These are phyloP conservation scores for Acacia crassicarpa DNA, from an alignment of 306 rosid genomes.

Conservation along the genomic window DNA sequence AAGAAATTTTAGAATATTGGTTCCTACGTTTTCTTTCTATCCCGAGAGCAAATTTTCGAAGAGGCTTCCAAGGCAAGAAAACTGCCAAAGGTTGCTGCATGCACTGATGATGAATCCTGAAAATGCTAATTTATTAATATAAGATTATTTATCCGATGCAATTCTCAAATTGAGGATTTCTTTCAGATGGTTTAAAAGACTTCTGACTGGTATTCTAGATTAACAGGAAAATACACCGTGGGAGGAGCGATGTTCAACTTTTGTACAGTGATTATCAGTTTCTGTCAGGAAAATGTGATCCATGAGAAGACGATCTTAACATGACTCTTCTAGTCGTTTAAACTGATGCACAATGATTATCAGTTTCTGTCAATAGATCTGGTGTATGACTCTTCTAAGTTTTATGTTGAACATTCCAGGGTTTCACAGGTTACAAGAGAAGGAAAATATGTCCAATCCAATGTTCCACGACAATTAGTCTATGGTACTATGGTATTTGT, in stretches of 20 bases:
- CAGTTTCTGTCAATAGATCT: constrained; percentile 8
- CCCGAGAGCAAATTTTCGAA: not conserved
- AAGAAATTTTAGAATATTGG: not conserved
- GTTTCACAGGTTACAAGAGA: constrained; percentile 88
- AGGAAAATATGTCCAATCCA: constrained; percentile 85
- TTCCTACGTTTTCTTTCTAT: not conserved
- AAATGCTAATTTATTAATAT: not conserved
- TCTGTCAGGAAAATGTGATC: constrained; percentile 6
- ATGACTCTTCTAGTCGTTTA: not conserved
- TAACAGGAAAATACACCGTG: not conserved
- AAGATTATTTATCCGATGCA: not conserved
- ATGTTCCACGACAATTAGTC: constrained; percentile 87
- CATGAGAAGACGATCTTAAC: constrained; percentile 8
- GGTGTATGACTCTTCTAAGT: constrained; percentile 27
- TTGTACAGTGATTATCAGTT: too few relatives aligned
- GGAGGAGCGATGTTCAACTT: not conserved
- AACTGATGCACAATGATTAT: constrained; percentile 8
- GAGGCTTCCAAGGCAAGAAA: constrained; percentile 6
- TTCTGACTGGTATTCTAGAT: not conserved
- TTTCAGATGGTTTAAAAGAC: not conserved
- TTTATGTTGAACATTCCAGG: constrained; percentile 49
- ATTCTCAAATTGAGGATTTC: not conserved
- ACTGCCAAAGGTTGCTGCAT: not conserved
- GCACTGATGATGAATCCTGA: not conserved
- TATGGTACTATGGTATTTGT: constrained; percentile 97